A percentile compares a stretch with the other conserved stretches of the same genome.
phyloP scores from a whole-genome alignment of 2,329 filamentous ascomycete species.

The Cercospora beticola region DNA sequence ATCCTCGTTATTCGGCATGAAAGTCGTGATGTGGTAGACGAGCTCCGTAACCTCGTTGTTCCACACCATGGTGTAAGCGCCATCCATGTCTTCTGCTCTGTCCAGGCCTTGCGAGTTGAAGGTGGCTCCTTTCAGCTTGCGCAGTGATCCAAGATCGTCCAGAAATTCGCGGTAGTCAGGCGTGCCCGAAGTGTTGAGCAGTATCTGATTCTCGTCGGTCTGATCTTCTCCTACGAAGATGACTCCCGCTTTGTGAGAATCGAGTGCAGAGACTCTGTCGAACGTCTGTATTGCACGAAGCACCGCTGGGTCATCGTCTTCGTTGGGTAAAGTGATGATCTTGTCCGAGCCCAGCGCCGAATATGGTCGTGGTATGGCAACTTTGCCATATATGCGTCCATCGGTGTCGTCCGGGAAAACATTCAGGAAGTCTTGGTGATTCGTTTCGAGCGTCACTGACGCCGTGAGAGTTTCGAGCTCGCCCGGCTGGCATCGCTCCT shows the following conservation, averaged over 20 bases:
- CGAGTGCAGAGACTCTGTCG: conserved; percentile 84
- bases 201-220: conserved; percentile 75
- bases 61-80: conserved; percentile 89
- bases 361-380: conserved; percentile 53
- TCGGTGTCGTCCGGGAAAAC: conserved; percentile 31
- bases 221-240: conserved; percentile 91
- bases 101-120: conserved; percentile 95
- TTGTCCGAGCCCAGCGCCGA: conserved; percentile 32
- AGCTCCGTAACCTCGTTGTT: conserved; percentile 92
- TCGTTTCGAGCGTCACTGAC: conserved; percentile 27
- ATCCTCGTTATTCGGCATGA: conserved; percentile 87
- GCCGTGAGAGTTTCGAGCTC: conserved; percentile 25
- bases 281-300: conserved; percentile 76
- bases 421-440: conserved; percentile 30
- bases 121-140: conserved; percentile 74
- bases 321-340: conserved; percentile 67
- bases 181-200: conserved; percentile 83
- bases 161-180: conserved; percentile 86
- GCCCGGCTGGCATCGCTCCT: conserved; percentile 11
- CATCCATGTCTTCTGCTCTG: conserved; percentile 72
- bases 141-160: conserved; percentile 75
- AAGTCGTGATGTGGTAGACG: conserved; percentile 91
- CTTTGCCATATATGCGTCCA: conserved; percentile 33
- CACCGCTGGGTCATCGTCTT: conserved; percentile 56
- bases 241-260: conserved; percentile 93